phyloP scores from a whole-genome alignment of 1,284 basidiomycete genomes.

The Rhodotorula sp. region DNA sequence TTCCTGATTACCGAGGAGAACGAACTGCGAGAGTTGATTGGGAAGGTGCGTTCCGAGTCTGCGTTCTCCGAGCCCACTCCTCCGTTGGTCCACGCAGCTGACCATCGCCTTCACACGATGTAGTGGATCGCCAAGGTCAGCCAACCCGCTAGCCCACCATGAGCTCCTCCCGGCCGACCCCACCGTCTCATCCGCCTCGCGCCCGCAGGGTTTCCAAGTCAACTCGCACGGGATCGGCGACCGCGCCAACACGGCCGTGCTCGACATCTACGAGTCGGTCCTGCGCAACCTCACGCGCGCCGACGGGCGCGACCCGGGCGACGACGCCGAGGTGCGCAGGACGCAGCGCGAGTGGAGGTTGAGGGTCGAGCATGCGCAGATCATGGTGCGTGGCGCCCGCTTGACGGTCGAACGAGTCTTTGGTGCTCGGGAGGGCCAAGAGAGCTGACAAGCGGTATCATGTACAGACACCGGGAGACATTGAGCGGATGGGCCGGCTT shows the following conservation, averaged over 20 bases:
- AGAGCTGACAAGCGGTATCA: neutral
- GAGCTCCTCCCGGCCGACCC: neutral
- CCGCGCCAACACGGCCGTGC: conserved; percentile 74
- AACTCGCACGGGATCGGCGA: conserved; percentile 92
- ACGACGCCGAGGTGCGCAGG: conserved; percentile 4
- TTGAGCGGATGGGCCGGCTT: conserved; percentile 67
- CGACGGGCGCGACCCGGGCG: conserved; percentile 2
- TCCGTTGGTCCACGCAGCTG: neutral
- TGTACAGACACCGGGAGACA: conserved; percentile 59
- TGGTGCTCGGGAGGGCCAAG: too few species aligned
- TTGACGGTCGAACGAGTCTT: conserved; percentile 48
- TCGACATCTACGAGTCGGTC: conserved; percentile 74
- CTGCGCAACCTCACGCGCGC: conserved; percentile 55
- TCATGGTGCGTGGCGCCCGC: conserved; percentile 55
- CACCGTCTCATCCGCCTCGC: neutral
- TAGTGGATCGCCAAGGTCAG: conserved; percentile 29
- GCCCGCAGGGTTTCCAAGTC: conserved; percentile 48
- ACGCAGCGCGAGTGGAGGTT: conserved; percentile 58
- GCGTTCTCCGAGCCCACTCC: neutral
- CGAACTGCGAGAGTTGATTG: conserved; percentile 61
- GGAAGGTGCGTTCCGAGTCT: conserved; percentile 43
- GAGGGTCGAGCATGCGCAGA: conserved; percentile 88
- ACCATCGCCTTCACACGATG: neutral
- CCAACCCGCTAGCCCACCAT: too few species aligned
- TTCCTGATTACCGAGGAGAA: conserved; percentile 65